Percentiles rank a stretch among this genome's conserved stretches.
phyloP scores from a whole-genome alignment of 2,329 filamentous ascomycete species.

The Pyrenochaeta sp. region DNA sequence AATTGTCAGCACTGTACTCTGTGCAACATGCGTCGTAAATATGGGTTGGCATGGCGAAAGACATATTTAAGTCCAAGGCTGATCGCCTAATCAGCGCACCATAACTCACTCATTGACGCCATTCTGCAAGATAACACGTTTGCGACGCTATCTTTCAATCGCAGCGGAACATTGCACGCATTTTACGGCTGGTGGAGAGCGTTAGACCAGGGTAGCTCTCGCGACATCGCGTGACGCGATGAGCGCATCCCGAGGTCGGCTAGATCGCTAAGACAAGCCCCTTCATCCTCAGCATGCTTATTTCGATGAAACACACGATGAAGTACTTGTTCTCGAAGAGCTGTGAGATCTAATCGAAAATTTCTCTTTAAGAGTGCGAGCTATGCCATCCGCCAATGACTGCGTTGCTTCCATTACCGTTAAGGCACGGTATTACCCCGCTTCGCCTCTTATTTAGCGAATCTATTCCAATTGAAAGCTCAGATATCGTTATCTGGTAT shows the following conservation, averaged over 20 bases:
- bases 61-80: not conserved
- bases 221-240: not conserved
- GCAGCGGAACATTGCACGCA: not conserved
- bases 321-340: too few species aligned
- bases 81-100: not conserved
- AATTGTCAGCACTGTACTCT: not conserved
- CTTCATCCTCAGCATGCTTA: not conserved
- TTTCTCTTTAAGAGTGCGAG: too few species aligned
- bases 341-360: too few species aligned
- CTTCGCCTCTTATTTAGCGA: too few species aligned
- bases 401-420: too few species aligned
- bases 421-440: too few species aligned
- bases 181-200: not conserved
- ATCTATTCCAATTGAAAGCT: too few species aligned
- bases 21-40: not conserved
- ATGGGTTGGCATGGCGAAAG: not conserved
- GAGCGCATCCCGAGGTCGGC: not conserved
- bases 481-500: too few species aligned
- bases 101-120: constrained; percentile 6
- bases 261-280: not conserved
- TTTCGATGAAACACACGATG: too few species aligned
- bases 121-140: constrained; percentile 10
- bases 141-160: not conserved
- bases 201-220: not conserved
- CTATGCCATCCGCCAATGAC: too few species aligned